Conservation (phyloP, 1,284 basidiomycete species). For the Rhodotorula sp. region DNA sequence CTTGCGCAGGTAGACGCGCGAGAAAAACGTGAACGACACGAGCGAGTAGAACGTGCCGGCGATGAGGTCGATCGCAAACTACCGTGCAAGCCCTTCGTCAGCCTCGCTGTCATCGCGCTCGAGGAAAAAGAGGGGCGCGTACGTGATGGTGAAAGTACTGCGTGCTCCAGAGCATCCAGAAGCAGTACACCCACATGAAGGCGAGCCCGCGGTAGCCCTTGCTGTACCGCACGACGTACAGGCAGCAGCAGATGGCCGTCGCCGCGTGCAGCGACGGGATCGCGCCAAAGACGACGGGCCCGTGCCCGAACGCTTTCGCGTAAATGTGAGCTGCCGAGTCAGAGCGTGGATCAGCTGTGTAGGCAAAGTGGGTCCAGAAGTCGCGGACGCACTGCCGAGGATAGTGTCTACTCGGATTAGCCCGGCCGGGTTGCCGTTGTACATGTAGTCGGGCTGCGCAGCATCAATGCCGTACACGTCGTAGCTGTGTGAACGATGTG, state of each 20-base stretch:
- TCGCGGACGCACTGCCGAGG: constrained; percentile 35
- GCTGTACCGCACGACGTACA: constrained; percentile 41
- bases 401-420: constrained; percentile 43
- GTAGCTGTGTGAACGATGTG: constrained; percentile 4
- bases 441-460: constrained; percentile 40
- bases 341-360: background rate
- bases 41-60: constrained; percentile 37
- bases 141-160: constrained; percentile 44
- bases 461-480: constrained; percentile 37
- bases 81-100: background rate
- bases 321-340: constrained; percentile 33
- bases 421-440: constrained; percentile 43
- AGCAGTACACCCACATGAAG: constrained; percentile 37
- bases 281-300: constrained; percentile 44
- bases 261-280: constrained; percentile 45
- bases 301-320: constrained; percentile 39
- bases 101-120: background rate
- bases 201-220: constrained; percentile 26
- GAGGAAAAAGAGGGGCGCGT: background rate
- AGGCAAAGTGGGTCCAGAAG: background rate
- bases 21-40: constrained; percentile 37
- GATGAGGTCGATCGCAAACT: constrained; percentile 44
- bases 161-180: constrained; percentile 42
- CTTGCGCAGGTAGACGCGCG: constrained; percentile 32
- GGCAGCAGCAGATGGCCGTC: constrained; percentile 40